Evolutionary conservation across 768 basidiomycete species (phyloP), one percentile per base, ranked within the genome.

Genomic region (Termitomyces sp.): DNA sequence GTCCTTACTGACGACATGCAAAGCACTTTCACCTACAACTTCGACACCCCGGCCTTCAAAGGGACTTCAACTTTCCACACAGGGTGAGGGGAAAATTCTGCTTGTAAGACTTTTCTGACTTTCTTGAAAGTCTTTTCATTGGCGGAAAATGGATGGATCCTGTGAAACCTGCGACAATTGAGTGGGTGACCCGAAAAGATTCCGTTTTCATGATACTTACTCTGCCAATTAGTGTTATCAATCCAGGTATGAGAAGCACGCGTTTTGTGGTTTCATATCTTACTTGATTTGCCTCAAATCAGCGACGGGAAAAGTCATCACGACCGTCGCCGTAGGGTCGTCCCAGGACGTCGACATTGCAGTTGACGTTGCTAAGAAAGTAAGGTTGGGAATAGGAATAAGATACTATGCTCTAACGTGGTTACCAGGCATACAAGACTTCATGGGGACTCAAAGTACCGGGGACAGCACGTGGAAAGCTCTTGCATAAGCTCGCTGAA

Each of bases 271-370:
- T 66, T 79, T 59, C 82, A 8, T 18, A 70, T 70, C 20, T 46
- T 30, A 28, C 46, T 46, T 35, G 32, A 44, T 30, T 32, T 5
- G 38, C 7, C 9, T 33, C 49, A 38, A 28, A 53, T 44, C 46
- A 86, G 78, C 84, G 0, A 90, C 70, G 16, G 91, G 87, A 41
- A 79, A 88, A 67, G 62, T 79, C 23, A 76, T 83, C 64, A 79
- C 81, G 5, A 55, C 75, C 20, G 71, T 89, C 62, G 70, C 80
- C 4, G 83, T 80, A 66, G 86, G 78, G 38, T 82, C 81, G 18
- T 47, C 74, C 12, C 80, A 81, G 63, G 91, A 91, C 65, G 81
- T 91, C 59, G 84, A 92, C 69, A 66, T 68, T 36, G 89, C 87
- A 3, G 88, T 89, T 60, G 68, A 73, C 1, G 82, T 76, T 44